These are phyloP conservation scores for Blumeria graminis DNA, from an alignment of 2,329 filamentous ascomycete species.

Conservation along the genomic window DNA sequence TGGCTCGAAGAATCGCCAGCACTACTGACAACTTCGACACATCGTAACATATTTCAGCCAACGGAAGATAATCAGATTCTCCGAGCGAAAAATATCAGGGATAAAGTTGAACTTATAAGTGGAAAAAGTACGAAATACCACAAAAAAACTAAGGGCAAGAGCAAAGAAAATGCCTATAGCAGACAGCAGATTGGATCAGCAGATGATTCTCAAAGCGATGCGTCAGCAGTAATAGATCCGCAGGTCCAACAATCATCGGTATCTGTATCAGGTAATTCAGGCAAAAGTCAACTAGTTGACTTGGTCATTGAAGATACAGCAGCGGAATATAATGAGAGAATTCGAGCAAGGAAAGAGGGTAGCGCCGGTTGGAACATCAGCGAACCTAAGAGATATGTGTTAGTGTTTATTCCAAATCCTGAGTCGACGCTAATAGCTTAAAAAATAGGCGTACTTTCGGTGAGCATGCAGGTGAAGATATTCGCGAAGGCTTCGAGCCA, in stretches of 20 bases:
- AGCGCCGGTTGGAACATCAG: conserved; percentile 33
- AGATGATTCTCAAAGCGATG: neutral
- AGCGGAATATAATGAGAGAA: conserved; percentile 35
- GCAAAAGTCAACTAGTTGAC: conserved; percentile 39
- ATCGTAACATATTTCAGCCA: conserved; percentile 27
- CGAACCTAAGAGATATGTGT: conserved; percentile 29
- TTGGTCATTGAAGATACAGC: conserved; percentile 39
- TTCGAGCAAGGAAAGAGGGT: conserved; percentile 36
- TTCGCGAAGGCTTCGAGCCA: conserved; percentile 29
- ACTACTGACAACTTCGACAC: conserved; percentile 29
- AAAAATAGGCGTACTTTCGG: conserved; percentile 22
- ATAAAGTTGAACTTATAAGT: conserved; percentile 15
- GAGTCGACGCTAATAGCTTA: too few relatives aligned
- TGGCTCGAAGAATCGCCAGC: conserved; percentile 28
- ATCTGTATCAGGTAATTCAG: conserved; percentile 25
- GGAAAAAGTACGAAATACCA: conserved; percentile 15
- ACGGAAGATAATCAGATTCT: conserved; percentile 17
- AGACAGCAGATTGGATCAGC: conserved; percentile 10
- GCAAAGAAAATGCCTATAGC: conserved; percentile 11
- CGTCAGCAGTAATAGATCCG: conserved; percentile 10
- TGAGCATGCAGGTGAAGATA: conserved; percentile 22
- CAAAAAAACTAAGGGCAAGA: conserved; percentile 6
- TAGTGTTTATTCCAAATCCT: conserved; percentile 9
- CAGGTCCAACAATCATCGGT: conserved; percentile 20
- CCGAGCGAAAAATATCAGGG: conserved; percentile 17